Evolutionary conservation across 2,329 filamentous ascomycete genomes (phyloP).

Genomic region (Aspergillus ibericus): DNA sequence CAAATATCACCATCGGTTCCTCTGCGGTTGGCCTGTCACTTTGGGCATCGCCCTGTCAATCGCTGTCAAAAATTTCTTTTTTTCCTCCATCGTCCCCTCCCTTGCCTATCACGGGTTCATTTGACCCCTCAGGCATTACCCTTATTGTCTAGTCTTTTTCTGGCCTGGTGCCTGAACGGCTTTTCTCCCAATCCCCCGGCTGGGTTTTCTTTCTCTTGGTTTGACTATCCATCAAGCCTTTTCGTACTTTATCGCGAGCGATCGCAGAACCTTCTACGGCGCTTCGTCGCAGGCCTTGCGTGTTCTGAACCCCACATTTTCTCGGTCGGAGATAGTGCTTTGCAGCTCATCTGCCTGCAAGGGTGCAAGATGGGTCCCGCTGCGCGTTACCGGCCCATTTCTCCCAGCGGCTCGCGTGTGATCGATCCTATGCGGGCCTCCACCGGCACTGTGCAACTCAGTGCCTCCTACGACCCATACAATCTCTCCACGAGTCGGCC

Average conservation of each 20-base stretch:
- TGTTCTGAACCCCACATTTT: not conserved
- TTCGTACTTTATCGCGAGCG: not conserved
- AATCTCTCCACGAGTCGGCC: slow-evolving; percentile 29
- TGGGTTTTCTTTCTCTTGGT: not conserved
- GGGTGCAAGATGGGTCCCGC: slow-evolving; percentile 30
- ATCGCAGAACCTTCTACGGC: not conserved
- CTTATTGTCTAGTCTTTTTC: slow-evolving; percentile 9
- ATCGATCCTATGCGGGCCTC: slow-evolving; percentile 43
- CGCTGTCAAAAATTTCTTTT: not conserved
- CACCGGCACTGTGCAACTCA: slow-evolving; percentile 40
- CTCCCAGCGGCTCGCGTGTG: slow-evolving; percentile 34
- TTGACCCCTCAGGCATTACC: slow-evolving; percentile 9
- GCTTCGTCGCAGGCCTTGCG: not conserved
- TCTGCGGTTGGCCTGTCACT: slow-evolving; percentile 1
- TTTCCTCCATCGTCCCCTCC: not conserved
- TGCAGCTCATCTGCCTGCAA: slow-evolving; percentile 7
- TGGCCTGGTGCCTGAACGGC: slow-evolving; percentile 17
- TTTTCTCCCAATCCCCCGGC: not conserved
- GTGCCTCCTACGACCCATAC: slow-evolving; percentile 37
- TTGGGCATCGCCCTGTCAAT: slow-evolving; percentile 5
- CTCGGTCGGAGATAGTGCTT: slow-evolving; percentile 3
- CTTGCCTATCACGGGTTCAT: slow-evolving; percentile 1
- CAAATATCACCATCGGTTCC: not conserved
- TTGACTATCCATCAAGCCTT: not conserved
- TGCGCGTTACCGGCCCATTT: slow-evolving; percentile 35